Evolutionary conservation across 2,329 filamentous ascomycete species (phyloP), one percentile per base, ranked within the genome.

Genomic region (Chrysosphaeria jannelii): DNA sequence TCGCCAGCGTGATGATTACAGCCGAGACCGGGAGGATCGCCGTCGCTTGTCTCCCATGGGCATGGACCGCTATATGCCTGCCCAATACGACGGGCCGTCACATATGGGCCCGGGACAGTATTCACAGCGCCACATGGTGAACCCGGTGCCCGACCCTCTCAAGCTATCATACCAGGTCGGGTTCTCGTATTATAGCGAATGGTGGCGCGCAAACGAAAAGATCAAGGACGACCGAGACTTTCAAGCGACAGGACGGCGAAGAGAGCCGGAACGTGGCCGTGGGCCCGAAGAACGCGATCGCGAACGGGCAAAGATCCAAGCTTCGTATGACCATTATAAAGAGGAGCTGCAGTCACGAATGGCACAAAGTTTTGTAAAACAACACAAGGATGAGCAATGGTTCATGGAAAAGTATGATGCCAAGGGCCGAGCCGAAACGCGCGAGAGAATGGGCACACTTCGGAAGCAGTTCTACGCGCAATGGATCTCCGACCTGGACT

Each of bases 301-400:
- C 38, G 72, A 81, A 41, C 69, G 75, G 40, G 60, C 62, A 23
- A 68, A 62, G 42, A 81, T 81, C 12, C 72, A 81, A 35, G 49
- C 50, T 9, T 61, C 62, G 2, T 69, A 69, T 33, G 63, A 70
- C 35, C 32, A 48, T 1, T 70, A 70, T 38, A 67, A 67, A 34
- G 63, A 69, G 36, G 62, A 68, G 17, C 46, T 70, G 2, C 63
- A 69, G 35, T 61, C 56, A 4, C 68, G 65, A 40, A 81, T 90
- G 69, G 79, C 85, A 1, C 66, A 78, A 32, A 53, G 60, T 1
- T 97, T 97, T 40, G 85, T 97, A 20, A 62, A 69, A 23, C 70
- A 78, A 35, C 85, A 97, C 45, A 90, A 89, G 41, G 65, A 66
- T 20, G 85, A 97, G 42, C 81, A 97, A 40, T 97, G 85, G 85